Evolutionary conservation across 345 rosid genomes (phyloP), one percentile per base, ranked within the genome.

Genomic region (Ricinus communis): DNA sequence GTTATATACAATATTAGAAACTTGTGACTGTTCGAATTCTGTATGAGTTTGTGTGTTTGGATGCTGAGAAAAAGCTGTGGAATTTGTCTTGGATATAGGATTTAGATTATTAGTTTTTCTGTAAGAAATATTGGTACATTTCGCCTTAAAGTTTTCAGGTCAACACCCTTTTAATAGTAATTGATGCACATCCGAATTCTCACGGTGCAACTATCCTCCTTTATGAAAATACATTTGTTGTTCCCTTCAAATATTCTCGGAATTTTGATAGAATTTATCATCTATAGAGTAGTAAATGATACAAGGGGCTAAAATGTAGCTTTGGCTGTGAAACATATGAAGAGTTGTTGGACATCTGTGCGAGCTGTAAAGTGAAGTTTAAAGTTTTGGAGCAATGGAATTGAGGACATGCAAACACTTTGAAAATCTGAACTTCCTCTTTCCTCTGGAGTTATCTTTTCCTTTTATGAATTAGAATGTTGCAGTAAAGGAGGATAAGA

Each of bases 31-130:
- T 18, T 51, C 10, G 50, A 64, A 61, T 62, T 50, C 13, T n/a
- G 47, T 61, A n/a, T 21, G 67, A 43, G 30, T 28, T 53, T 21
- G 18, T 30, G 4, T 72, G 50, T 68, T 71, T 74, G 74, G 51
- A 51, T 45, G 71, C 56, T 66, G 68, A 64, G 71, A 62, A 73
- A 62, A 73, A 81, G 50, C 41, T 53, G n/a, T 40, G 45, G 15
- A 47, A 40, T 49, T 12, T 1, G 16, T 30, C 12, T 24, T 25
- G 49, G 55, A 45, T 5, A 51, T 30, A n/a, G 36, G 49, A 31
- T 45, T 72, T 56, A 25, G 7, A 25, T 31, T 54, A 7, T 15
- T 28, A 33, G 55, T 8, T 21, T n/a, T 14, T 14, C 50, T 68
- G 40, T n/a, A 13, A 54, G 64, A 58, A 68, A 36, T 25, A 24